phyloP scores from a whole-genome alignment of 139 green algal genomes.

The Choricystis sp. region DNA sequence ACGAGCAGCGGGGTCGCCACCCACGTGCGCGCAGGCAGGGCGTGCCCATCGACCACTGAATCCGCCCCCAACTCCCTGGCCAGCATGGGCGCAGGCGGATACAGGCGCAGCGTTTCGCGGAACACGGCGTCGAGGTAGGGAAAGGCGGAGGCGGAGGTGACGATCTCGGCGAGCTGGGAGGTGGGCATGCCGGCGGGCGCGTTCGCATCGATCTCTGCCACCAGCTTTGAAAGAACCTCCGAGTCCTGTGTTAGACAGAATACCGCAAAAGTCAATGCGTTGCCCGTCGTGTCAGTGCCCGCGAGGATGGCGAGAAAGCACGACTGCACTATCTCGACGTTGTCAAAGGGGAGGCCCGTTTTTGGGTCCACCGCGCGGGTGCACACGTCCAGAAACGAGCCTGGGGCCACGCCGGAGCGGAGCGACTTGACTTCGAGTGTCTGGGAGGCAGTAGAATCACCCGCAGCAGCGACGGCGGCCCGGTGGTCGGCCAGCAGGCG shows the following conservation, averaged over 20 bases:
- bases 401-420: constrained; percentile 7
- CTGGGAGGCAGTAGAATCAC: neutral
- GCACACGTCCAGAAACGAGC: constrained; percentile 31
- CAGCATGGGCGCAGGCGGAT: neutral
- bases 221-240: constrained; percentile 3
- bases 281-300: constrained; percentile 33
- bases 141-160: neutral
- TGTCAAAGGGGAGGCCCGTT: constrained; percentile 10
- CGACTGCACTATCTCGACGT: constrained; percentile 9
- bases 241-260: constrained; percentile 18
- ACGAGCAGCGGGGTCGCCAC: neutral
- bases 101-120: neutral
- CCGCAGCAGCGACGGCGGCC: neutral
- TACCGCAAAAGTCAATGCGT: constrained; percentile 22
- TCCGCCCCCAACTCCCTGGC: neutral
- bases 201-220: constrained; percentile 16
- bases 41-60: neutral
- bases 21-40: neutral
- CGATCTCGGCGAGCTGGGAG: neutral
- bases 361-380: constrained; percentile 12
- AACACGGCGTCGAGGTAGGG: constrained; percentile 1
- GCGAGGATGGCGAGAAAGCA: constrained; percentile 22
- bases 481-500: neutral
- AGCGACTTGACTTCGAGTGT: neutral
- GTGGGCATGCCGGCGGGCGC: no score